Base-by-base conservation (phyloP, 192 early-diverging fungal genomes). In the Lunasporangiospora selenospora region DNA sequence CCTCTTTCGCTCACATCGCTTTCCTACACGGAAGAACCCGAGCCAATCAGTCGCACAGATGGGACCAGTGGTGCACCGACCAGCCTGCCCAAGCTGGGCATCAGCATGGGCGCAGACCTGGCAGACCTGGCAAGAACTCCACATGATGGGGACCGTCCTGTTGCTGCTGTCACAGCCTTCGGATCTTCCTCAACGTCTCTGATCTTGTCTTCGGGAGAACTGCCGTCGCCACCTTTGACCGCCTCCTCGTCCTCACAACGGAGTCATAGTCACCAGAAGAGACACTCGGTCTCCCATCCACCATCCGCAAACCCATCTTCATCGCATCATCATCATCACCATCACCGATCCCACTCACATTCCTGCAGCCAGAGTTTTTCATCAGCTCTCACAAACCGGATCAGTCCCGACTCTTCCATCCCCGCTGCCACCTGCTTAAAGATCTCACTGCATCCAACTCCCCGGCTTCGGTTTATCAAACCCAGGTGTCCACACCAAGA, bases 381-480 rank as follows among this genome's bases (percentile, higher is more conserved):
- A 21, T 16, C 57, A 30, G 33, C 57, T 30, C 44, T 26, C 27
- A 31, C 34, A 21, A 70, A 70, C 6, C 42, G 66, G 19, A 62
- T 73, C 29, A 63, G 69, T 32, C 69, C 69, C 0, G 61, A 73
- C 2, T 73, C 53, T 6, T 73, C 69, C 24, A 73, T 73, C 24
- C 69, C 69, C 3, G 60, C 69, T n/a, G 58, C 69, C 1, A 73
- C 69, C 13, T 73, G 69, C 40, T 58, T 73, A 37, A 62, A 73
- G 61, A 73, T 73, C 69, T 73, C 69, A 16, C 58, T 73, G 29
- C 69, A 63, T 6, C 69, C 69, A 2, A 56, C 55, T n/a, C 69
- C 69, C 3, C 52, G 48, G 23, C 53, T 73, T 27, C 51, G 58
- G 41, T 39, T 73, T 27, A 61, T 73, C 52, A 73, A 58, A 23